These are phyloP conservation scores for Xenoacremonium recifei DNA, from an alignment of 2,329 filamentous ascomycete genomes.

Conservation along the genomic window DNA sequence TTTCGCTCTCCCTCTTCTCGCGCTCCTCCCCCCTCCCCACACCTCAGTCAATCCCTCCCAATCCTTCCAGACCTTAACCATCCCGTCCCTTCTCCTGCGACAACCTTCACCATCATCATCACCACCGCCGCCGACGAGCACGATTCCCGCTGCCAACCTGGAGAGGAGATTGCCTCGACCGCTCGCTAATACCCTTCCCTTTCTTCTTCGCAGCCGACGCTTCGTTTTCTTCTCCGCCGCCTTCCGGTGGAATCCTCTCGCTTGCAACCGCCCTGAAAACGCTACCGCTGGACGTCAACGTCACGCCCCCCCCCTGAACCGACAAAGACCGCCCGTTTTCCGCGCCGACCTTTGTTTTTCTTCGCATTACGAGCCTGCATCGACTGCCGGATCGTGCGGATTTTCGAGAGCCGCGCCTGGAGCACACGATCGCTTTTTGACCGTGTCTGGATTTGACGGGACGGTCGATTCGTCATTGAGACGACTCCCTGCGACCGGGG, in stretches of 20 bases:
- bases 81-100: constrained; percentile 21
- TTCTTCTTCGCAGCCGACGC: constrained; percentile 10
- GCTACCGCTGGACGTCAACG: constrained; percentile 7
- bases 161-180: constrained; percentile 27
- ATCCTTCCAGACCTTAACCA: constrained; percentile 18
- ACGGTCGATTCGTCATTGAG: constrained; percentile 1
- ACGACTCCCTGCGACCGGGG: constrained; percentile 8
- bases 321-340: not conserved
- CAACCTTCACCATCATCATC: constrained; percentile 19
- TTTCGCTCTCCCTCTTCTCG: constrained; percentile 8
- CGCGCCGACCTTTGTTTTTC: not conserved
- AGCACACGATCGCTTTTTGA: not conserved
- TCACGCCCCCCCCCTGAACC: constrained; percentile 8
- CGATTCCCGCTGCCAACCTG: constrained; percentile 18
- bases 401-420: not conserved
- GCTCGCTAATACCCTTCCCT: constrained; percentile 20
- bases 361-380: not conserved
- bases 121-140: constrained; percentile 24
- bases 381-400: not conserved
- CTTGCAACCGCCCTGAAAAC: constrained; percentile 11
- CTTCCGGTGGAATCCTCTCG: constrained; percentile 20
- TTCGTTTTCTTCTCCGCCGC: constrained; percentile 16
- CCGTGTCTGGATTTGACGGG: constrained; percentile 1
- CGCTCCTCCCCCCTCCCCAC: constrained; percentile 10
- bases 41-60: constrained; percentile 16